These are phyloP conservation scores for Cladophialophora bantiana DNA, from an alignment of 2,329 filamentous ascomycete genomes.

Conservation along the genomic window DNA sequence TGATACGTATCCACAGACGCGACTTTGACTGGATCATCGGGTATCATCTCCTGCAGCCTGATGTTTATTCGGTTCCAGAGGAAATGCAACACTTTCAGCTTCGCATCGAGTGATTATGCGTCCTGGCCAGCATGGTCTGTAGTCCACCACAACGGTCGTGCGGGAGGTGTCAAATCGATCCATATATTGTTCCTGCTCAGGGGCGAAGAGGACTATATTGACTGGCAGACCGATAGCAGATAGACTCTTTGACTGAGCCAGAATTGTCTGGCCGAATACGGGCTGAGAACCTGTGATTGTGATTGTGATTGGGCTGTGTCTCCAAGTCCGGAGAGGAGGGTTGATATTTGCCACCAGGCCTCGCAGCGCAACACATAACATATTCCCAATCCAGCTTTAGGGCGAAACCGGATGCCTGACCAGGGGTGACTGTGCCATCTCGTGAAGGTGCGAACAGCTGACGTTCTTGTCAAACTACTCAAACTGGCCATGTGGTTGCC, in stretches of 20 bases:
- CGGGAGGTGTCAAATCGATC: neutral
- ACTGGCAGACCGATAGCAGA: neutral
- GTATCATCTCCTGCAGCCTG: conserved; percentile 17
- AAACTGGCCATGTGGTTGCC: conserved; percentile 24
- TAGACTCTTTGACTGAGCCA: neutral
- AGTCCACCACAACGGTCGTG: neutral
- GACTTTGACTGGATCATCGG: conserved; percentile 2
- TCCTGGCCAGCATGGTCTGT: neutral
- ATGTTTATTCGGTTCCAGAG: neutral
- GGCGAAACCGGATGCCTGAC: neutral
- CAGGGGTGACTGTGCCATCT: conserved; percentile 8
- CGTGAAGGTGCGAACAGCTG: conserved; percentile 7
- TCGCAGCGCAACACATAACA: neutral
- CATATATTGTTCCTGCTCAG: neutral
- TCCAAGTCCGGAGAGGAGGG: neutral
- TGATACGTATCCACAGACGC: neutral
- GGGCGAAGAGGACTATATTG: neutral
- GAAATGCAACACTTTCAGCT: conserved; percentile 2
- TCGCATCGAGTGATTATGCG: neutral
- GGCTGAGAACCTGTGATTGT: neutral
- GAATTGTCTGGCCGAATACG: neutral
- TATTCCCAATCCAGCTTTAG: conserved; percentile 2
- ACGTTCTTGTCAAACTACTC: conserved; percentile 9
- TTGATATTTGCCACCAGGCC: neutral
- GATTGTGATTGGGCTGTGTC: neutral